A percentile compares a stretch with the other conserved stretches of the same genome.
These are phyloP conservation scores for Solanum chaucha DNA, from an alignment of 257 asterid genomes.

Conservation along the genomic window DNA sequence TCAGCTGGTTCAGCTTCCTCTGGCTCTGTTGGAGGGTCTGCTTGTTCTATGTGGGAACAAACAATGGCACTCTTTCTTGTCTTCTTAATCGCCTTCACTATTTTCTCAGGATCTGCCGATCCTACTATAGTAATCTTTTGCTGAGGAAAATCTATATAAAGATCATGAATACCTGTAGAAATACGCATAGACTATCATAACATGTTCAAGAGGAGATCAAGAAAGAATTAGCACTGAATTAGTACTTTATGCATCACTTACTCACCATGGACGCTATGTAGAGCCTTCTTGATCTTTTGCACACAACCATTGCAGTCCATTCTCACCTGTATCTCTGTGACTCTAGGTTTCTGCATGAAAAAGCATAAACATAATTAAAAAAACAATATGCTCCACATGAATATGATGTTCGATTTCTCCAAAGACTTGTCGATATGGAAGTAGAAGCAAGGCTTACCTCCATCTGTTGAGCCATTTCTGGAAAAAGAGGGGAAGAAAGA, in stretches of 20 bases:
- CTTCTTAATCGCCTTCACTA: conserved; percentile 69
- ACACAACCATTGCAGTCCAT: conserved; percentile 90
- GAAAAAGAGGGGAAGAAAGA: neutral
- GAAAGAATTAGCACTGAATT: neutral
- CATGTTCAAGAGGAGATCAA: neutral
- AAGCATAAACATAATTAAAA: neutral
- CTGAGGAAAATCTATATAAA: conserved; percentile 60
- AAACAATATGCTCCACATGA: neutral
- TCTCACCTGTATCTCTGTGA: conserved; percentile 61
- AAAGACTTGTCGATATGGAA: neutral
- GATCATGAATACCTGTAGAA: conserved; percentile 51
- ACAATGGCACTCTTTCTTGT: conserved; percentile 64
- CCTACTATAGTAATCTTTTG: conserved; percentile 71
- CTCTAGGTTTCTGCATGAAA: neutral
- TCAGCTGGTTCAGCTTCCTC: conserved; percentile 17
- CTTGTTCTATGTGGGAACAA: conserved; percentile 51
- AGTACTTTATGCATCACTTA: neutral
- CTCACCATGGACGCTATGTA: conserved; percentile 60
- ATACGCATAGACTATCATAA: neutral
- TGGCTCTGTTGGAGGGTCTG: conserved; percentile 42
- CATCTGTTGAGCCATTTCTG: conserved; percentile 32
- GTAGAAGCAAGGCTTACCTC: conserved; percentile 26
- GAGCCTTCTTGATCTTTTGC: conserved; percentile 75
- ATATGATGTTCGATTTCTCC: neutral
- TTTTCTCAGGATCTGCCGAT: conserved; percentile 66